Evolutionary conservation across 768 basidiomycete species (phyloP).

Genomic region (Lanmaoa pseudosensibilis): DNA sequence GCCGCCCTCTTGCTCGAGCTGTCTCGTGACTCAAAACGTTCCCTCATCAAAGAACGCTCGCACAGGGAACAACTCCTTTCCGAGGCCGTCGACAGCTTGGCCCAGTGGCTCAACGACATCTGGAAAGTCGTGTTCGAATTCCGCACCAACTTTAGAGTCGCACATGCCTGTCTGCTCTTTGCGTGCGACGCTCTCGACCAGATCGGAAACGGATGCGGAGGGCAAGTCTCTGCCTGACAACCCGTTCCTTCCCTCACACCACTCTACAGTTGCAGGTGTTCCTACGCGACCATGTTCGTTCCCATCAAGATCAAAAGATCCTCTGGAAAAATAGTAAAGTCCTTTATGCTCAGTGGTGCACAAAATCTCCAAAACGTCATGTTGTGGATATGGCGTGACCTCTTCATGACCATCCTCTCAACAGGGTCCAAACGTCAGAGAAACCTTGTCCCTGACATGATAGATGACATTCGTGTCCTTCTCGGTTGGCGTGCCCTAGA

Average conservation of each 20-base stretch:
- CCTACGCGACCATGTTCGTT: conserved; percentile 47
- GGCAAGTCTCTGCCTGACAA: conserved; percentile 30
- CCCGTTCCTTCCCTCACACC: conserved; percentile 6
- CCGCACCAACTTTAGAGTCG: conserved; percentile 47
- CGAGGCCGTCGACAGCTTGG: conserved; percentile 56
- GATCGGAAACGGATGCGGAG: conserved; percentile 41
- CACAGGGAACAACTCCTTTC: conserved; percentile 53
- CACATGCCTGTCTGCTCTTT: conserved; percentile 58
- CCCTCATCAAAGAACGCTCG: conserved; percentile 53
- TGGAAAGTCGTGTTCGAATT: conserved; percentile 65
- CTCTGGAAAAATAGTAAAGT: conserved; percentile 46
- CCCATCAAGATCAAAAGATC: conserved; percentile 45
- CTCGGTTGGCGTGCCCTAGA: conserved; percentile 54
- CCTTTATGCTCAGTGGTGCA: conserved; percentile 49
- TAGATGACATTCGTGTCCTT: conserved; percentile 54
- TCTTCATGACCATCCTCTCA: conserved; percentile 57
- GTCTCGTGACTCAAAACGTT: conserved; percentile 50
- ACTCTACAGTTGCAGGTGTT: conserved; percentile 52
- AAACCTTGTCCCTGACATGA: conserved; percentile 48
- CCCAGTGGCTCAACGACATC: conserved; percentile 61
- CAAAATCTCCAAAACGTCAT: conserved; percentile 45
- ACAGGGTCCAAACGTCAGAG: conserved; percentile 30
- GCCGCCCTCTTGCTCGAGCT: conserved; percentile 52
- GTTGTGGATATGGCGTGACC: conserved; percentile 71
- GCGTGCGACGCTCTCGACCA: conserved; percentile 46